Percentiles rank a stretch among this genome's conserved stretches.
Conservation (phyloP, 2,329 filamentous ascomycete species). For the Cytospora schulzeri region DNA sequence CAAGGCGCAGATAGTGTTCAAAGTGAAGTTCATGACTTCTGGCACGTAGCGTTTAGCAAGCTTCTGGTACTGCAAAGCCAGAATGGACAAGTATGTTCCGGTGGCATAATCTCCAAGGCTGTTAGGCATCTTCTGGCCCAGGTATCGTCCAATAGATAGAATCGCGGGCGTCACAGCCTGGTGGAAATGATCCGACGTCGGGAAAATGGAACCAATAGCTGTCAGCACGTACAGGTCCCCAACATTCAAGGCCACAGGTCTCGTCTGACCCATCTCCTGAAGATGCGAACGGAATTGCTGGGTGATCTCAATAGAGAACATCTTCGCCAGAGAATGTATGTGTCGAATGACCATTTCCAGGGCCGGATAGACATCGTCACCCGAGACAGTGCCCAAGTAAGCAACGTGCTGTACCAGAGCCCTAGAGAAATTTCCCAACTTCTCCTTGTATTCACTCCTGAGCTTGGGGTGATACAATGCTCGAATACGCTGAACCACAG, state of each 20-base stretch:
- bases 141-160: constrained; percentile 79
- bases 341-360: constrained; percentile 85
- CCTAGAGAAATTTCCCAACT: constrained; percentile 68
- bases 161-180: constrained; percentile 89
- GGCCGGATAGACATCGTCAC: constrained; percentile 61
- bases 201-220: constrained; percentile 81
- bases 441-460: constrained; percentile 80
- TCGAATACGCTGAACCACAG: constrained; percentile 84
- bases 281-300: constrained; percentile 78
- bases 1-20: constrained; percentile 72
- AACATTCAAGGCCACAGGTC: constrained; percentile 55
- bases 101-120: constrained; percentile 67
- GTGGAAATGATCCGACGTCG: constrained; percentile 96
- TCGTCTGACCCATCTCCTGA: constrained; percentile 50
- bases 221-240: constrained; percentile 84
- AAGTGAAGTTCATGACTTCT: constrained; percentile 79
- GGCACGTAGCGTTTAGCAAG: constrained; percentile 87
- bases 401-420: constrained; percentile 66
- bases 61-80: constrained; percentile 80
- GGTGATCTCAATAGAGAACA: constrained; percentile 76
- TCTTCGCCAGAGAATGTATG: constrained; percentile 88
- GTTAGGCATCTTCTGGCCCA: constrained; percentile 74
- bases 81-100: constrained; percentile 77
- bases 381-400: constrained; percentile 47
- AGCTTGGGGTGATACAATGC: constrained; percentile 91